phyloP scores from a whole-genome alignment of 805 yeast genomes.

The Pichia californica region DNA sequence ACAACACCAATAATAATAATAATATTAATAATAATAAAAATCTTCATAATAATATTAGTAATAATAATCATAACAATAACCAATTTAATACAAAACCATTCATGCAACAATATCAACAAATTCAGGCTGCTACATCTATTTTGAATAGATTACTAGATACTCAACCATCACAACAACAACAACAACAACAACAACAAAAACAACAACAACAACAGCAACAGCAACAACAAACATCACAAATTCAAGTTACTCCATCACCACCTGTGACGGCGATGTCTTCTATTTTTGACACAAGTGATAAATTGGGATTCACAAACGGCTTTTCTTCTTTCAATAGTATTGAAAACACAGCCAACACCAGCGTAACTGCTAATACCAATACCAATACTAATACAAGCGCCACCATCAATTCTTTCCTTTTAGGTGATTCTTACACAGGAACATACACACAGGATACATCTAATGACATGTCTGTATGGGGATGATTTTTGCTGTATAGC shows the following conservation, averaged over 20 bases:
- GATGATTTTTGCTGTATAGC: conserved; percentile 7
- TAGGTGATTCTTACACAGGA: conserved; percentile 2
- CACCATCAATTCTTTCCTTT: background rate
- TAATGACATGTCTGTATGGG: conserved; percentile 16
- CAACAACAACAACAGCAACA: background rate
- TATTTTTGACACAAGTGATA: background rate
- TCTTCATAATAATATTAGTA: conserved; percentile 12
- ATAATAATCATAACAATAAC: background rate
- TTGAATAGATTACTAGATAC: conserved; percentile 4
- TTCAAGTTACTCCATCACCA: background rate
- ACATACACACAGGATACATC: conserved; percentile 7
- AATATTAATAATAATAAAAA: conserved; percentile 5
- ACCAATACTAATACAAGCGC: background rate
- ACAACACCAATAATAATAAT: conserved; percentile 7
- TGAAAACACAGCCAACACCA: too few relatives aligned
- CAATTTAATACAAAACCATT: conserved; percentile 11
- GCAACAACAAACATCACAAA: background rate
- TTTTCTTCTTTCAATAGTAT: background rate
- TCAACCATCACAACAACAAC: background rate
- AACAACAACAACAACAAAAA: background rate
- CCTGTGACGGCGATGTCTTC: background rate
- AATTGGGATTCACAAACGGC: background rate
- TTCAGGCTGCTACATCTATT: conserved; percentile 4
- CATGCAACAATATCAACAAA: conserved; percentile 14
- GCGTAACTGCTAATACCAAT: too few relatives aligned